Evolutionary conservation across 2,329 filamentous ascomycete species (phyloP).

Genomic region (Diplodia mutila): DNA sequence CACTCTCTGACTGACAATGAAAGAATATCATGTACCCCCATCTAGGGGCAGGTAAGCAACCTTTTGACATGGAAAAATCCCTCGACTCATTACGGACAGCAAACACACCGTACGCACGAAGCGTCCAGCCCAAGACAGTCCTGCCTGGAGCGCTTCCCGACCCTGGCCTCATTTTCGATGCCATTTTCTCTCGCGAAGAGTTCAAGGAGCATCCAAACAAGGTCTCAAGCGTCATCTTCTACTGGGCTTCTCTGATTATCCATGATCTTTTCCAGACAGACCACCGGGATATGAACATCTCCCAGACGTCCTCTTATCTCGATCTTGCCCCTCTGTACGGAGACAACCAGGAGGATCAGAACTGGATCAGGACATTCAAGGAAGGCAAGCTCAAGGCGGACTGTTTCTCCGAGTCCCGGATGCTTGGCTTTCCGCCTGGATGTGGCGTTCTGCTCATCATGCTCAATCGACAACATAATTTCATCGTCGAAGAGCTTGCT

Average conservation of each 20-base stretch:
- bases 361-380: slow-evolving; percentile 66
- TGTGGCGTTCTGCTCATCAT: slow-evolving; percentile 68
- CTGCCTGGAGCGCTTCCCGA: slow-evolving; percentile 63
- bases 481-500: slow-evolving; percentile 75
- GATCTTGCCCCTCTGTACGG: slow-evolving; percentile 74
- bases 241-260: slow-evolving; percentile 66
- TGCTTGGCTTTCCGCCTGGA: slow-evolving; percentile 69
- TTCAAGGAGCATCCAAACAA: slow-evolving; percentile 68
- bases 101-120: slow-evolving; percentile 65
- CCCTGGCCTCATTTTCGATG: slow-evolving; percentile 65
- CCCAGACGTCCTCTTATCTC: slow-evolving; percentile 72
- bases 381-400: slow-evolving; percentile 70
- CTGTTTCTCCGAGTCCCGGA: slow-evolving; percentile 66
- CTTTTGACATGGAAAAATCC: neutral
- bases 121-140: slow-evolving; percentile 59
- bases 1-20: slow-evolving; percentile 43
- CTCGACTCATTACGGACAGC: slow-evolving; percentile 54
- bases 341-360: slow-evolving; percentile 66
- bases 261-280: slow-evolving; percentile 67
- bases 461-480: slow-evolving; percentile 78
- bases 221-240: slow-evolving; percentile 73
- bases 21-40: slow-evolving; percentile 64
- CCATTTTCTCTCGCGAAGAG: slow-evolving; percentile 62
- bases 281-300: slow-evolving; percentile 63
- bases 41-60: slow-evolving; percentile 29